Conservation (phyloP, 2,329 filamentous ascomycete species). For the Talaromyces sp. region DNA sequence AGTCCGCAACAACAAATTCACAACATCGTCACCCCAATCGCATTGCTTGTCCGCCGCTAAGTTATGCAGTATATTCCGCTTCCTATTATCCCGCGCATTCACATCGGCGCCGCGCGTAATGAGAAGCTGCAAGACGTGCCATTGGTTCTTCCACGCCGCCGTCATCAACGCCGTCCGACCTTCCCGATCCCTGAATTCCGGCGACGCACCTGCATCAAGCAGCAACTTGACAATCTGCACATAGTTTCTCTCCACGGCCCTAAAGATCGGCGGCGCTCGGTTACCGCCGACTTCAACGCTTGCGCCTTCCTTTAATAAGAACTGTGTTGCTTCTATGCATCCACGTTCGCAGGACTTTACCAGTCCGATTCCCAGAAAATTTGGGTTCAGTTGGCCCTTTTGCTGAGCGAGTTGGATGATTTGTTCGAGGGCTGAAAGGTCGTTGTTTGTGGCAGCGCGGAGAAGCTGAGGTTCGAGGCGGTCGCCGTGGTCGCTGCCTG, state of each 20-base stretch:
- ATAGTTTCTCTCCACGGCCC: constrained; percentile 39
- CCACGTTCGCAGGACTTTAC: constrained; percentile 42
- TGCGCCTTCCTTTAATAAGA: constrained; percentile 38
- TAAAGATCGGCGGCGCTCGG: constrained; percentile 33
- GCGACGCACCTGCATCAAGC: constrained; percentile 32
- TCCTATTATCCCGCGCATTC: constrained; percentile 31
- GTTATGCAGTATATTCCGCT: constrained; percentile 39
- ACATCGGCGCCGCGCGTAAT: constrained; percentile 35
- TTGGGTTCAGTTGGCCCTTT: constrained; percentile 35
- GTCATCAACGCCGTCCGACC: constrained; percentile 44
- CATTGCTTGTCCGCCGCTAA: constrained; percentile 46
- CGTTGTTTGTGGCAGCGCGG: constrained; percentile 38
- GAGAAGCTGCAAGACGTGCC: constrained; percentile 37
- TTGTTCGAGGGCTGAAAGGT: constrained; percentile 31
- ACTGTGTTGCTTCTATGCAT: constrained; percentile 30
- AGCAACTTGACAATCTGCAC: constrained; percentile 46
- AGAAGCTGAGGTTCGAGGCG: constrained; percentile 43
- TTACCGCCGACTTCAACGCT: constrained; percentile 34
- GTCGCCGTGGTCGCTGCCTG: constrained; percentile 35
- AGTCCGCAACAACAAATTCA: constrained; percentile 39
- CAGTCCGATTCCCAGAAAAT: constrained; percentile 39
- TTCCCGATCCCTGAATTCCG: constrained; percentile 43
- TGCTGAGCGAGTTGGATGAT: constrained; percentile 33
- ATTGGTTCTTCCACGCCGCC: constrained; percentile 43
- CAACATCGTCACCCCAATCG: constrained; percentile 47